Percentiles rank a stretch among this genome's conserved stretches.
These are phyloP conservation scores for Colletotrichum magnum DNA, from an alignment of 2,329 filamentous ascomycete species.

Conservation along the genomic window DNA sequence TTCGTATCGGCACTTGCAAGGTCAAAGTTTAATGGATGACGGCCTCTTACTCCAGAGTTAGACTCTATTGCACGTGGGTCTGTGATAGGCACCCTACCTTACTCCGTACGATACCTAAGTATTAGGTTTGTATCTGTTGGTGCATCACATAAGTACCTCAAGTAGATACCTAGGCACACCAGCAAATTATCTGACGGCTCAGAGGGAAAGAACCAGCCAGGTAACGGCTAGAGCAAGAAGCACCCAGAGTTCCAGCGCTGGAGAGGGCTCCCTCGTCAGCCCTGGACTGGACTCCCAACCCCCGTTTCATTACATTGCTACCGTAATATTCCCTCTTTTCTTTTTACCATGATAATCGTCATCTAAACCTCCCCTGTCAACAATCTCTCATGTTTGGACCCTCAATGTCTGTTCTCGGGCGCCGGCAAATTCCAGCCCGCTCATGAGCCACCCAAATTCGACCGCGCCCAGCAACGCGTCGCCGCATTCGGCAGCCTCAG, in stretches of 20 bases:
- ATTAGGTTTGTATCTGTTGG: too few species aligned
- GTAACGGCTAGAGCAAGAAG: background rate
- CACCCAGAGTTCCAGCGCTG: constrained; percentile 15
- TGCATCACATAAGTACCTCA: background rate
- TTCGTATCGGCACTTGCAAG: background rate
- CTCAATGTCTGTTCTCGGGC: constrained; percentile 29
- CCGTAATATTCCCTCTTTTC: background rate
- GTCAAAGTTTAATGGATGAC: constrained; percentile 27
- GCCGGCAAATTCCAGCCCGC: constrained; percentile 19
- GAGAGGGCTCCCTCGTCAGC: constrained; percentile 19
- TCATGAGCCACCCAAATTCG: constrained; percentile 28
- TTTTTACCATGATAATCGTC: constrained; percentile 15
- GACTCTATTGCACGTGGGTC: too few species aligned
- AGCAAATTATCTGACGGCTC: too few species aligned
- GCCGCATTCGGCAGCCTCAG: constrained; percentile 36
- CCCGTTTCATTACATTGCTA: constrained; percentile 16
- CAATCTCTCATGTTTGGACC: constrained; percentile 21
- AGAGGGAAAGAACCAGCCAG: too few species aligned
- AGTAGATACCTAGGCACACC: background rate
- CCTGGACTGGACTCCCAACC: background rate
- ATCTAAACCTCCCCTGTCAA: constrained; percentile 21
- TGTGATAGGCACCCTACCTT: too few species aligned
- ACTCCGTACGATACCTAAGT: too few species aligned
- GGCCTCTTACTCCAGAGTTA: background rate
- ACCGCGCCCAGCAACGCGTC: constrained; percentile 32